Evolutionary conservation across 2,329 filamentous ascomycete genomes (phyloP), one percentile per base, ranked within the genome.

Genomic region (Beauveria sp.): DNA sequence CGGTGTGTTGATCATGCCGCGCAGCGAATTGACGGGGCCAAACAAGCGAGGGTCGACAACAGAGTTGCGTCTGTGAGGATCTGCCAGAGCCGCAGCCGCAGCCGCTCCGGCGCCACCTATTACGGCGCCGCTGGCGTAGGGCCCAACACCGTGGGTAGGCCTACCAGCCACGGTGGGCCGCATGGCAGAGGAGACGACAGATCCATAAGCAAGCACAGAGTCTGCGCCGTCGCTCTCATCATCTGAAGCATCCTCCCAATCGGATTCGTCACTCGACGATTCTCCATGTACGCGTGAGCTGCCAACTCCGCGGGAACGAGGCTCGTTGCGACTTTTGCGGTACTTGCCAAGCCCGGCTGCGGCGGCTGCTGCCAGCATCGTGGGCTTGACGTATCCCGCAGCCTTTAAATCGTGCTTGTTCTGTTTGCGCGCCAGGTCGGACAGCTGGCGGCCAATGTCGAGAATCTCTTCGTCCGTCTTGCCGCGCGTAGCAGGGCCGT

Each of bases 1-100:
- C 9, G 83, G 83, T 0, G 74, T 74, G 53, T 77, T 81, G 67
- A 83, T 77, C 73, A 78, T 75, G 40, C 80, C 85, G 64, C 77
- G 80, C 34, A 86, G 77, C n/a, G 83, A 87, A 69, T 86, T 88
- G 60, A 80, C 73, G 16, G 83, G 84, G 4, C 83, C 84, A 68
- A 86, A 87, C 45, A 84, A 74, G 63, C 76, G 74, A 14, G 83
- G 85, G 65, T 86, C 83, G 52, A 86, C 83, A 28, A 83, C 72
- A 22, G 80, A 82, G 53, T 73, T 77, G 69, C 79, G 81, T 55
- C 75, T 71, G 52, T 68, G 64, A 50, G 71, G 67, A 31, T 69
- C 65, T 65, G 65, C 53, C 20, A 63, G 12, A 61, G 64, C 40
- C 66, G 64, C 50, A 61, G 58, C 20, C 48, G 72, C 68, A 54